Base-by-base conservation (phyloP, 192 early-diverging fungal genomes). In the Backusella psychrophila region DNA sequence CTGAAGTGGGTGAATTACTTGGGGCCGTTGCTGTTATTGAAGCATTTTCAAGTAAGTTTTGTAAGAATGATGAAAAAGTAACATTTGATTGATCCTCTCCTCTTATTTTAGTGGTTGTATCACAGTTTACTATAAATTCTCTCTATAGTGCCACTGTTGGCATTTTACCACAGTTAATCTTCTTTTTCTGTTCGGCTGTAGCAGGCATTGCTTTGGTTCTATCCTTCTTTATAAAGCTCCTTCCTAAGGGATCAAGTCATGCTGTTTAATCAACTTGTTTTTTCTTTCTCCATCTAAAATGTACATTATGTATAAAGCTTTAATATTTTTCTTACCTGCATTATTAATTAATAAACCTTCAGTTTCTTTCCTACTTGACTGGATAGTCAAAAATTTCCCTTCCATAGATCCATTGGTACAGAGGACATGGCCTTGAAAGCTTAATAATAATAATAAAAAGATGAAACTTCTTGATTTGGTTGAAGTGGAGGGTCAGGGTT, bases 21-120 rank as follows among this genome's bases (percentile, higher is more conserved):
- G 88, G 88, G 0, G 85, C 88, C 19, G 34, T 88, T 9, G 69
- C 80, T 34, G 80, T 84, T 29, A 15, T 89, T 23, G 88, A 89
- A 33, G 75, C 86, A 33, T 71, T 86, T 39, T 69, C 81, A 12
- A 78, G 85, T 21, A 76, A 76, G 67, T 29, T 29, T 8, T 29
- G 2, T 1, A 29, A 29, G 4, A 26, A 21, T 5, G 8, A 15
- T 3, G 69, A 29, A 15, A 0, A 15, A 34, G 6, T 33, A 17
- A 66, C 8, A 14, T 29, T 35, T 35, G 14, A 65, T 14, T 26
- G 6, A 67, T 17, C 46, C 15, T 33, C 5, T 15, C 12, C 0
- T 38, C 35, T 44, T 39, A 29, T 8, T 8, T 34, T 69, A 76
- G 75, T 70, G 31, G 75, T 85, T 29, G 26, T 85, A 9, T 79